phyloP scores from a whole-genome alignment of 75 land plant genomes.

The Larix kaempferi region DNA sequence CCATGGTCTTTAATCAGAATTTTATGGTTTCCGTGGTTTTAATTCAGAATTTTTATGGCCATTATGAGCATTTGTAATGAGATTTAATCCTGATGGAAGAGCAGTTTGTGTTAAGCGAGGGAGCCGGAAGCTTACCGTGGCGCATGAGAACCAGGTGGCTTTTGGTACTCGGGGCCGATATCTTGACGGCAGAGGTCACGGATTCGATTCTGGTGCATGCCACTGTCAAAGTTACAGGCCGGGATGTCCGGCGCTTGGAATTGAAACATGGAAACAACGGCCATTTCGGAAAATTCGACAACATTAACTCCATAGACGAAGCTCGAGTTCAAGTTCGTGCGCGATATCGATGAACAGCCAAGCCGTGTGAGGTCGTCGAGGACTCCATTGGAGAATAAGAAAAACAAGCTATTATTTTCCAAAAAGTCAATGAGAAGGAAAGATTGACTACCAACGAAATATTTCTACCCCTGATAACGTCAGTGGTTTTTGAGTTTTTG shows the following conservation, averaged over 20 bases:
- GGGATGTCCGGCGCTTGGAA: background rate
- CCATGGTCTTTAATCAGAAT: no score
- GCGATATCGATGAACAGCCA: no score
- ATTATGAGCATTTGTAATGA: background rate
- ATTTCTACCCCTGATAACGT: no score
- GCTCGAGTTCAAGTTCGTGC: no score
- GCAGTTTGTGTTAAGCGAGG: background rate
- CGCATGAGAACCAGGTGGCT: conserved; percentile 46
- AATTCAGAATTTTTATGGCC: background rate
- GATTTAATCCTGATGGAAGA: background rate
- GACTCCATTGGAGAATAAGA: no score
- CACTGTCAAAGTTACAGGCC: background rate
- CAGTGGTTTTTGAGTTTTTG: no score
- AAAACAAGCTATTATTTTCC: no score
- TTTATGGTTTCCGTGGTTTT: background rate
- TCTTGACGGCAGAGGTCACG: background rate
- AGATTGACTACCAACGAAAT: no score
- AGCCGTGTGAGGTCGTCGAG: no score
- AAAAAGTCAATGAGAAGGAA: no score
- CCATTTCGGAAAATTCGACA: background rate
- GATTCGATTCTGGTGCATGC: background rate
- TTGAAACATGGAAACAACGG: background rate
- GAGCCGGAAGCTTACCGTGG: conserved; percentile 19
- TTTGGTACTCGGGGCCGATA: background rate
- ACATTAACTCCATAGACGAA: background rate